Percentiles rank a stretch among this genome's conserved stretches.
phyloP scores from a whole-genome alignment of 106 monocot genomes.

The Phalaenopsis equestris region DNA sequence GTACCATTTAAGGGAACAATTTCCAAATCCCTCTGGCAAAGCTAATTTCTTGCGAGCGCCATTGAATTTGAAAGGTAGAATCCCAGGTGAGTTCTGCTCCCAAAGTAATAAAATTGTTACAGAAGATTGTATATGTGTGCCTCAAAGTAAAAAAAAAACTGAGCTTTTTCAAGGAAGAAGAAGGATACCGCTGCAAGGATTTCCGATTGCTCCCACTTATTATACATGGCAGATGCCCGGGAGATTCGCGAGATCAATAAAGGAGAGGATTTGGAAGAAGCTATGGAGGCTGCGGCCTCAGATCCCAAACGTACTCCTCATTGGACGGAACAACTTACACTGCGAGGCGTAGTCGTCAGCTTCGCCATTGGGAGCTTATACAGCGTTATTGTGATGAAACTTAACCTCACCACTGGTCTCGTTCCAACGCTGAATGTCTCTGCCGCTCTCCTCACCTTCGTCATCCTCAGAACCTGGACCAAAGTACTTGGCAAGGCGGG shows the following conservation, averaged over 20 bases:
- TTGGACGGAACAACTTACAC: constrained; percentile 24
- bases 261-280: constrained; percentile 12
- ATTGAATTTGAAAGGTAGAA: not conserved
- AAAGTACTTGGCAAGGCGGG: constrained; percentile 6
- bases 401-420: constrained; percentile 23
- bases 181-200: not conserved
- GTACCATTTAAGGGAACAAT: too few species aligned
- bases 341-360: constrained; percentile 16
- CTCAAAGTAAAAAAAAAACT: too few species aligned
- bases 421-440: constrained; percentile 29
- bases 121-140: too few species aligned
- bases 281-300: not conserved
- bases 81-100: too few species aligned
- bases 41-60: not conserved
- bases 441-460: constrained; percentile 24
- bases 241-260: constrained; percentile 7
- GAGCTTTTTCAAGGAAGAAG: not conserved
- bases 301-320: constrained; percentile 10
- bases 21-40: not conserved
- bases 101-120: too few species aligned
- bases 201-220: not conserved
- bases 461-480: constrained; percentile 19
- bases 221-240: not conserved
- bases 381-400: constrained; percentile 22
- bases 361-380: constrained; percentile 15